Conservation (phyloP, 176 grass and related monocot genomes). For the Eleusine indica region DNA sequence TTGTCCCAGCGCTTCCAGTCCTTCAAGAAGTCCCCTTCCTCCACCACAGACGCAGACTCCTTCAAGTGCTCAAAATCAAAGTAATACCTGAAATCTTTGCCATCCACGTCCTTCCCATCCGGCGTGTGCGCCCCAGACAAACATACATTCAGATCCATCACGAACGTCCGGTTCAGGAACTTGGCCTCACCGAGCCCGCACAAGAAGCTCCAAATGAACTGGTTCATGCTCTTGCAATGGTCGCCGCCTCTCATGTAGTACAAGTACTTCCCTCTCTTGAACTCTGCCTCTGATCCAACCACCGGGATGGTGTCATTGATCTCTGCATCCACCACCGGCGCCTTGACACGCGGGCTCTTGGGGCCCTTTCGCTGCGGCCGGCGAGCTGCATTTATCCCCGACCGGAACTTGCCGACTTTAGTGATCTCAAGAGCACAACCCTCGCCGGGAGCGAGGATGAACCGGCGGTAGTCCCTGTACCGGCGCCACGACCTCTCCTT, state of each 20-base stretch:
- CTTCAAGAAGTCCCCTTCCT: conserved; percentile 73
- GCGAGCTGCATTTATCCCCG: conserved; percentile 74
- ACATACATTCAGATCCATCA: conserved; percentile 84
- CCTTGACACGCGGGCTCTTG: conserved; percentile 14
- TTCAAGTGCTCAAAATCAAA: conserved; percentile 97
- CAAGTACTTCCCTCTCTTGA: conserved; percentile 70
- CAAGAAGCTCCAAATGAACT: conserved; percentile 90
- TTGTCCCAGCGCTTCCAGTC: conserved; percentile 84
- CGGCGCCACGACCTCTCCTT: conserved; percentile 89
- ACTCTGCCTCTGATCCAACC: conserved; percentile 78
- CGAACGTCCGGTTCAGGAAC: conserved; percentile 89
- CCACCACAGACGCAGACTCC: conserved; percentile 70
- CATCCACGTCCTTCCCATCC: conserved; percentile 79
- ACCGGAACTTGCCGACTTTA: conserved; percentile 80
- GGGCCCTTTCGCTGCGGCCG: conserved; percentile 9
- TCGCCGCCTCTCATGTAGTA: conserved; percentile 92
- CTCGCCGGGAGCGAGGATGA: conserved; percentile 54
- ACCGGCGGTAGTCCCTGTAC: conserved; percentile 87
- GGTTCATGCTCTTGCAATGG: conserved; percentile 99
- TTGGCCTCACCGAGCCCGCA: conserved; percentile 92
- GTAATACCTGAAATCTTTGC: conserved; percentile 89
- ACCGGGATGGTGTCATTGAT: conserved; percentile 89
- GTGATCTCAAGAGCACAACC: conserved; percentile 60
- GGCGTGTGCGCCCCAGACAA: conserved; percentile 70
- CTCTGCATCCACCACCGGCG: conserved; percentile 54